These are phyloP conservation scores for Kluyveromyces marxianus DNA, from an alignment of 1,139 yeast species.

Conservation along the genomic window DNA sequence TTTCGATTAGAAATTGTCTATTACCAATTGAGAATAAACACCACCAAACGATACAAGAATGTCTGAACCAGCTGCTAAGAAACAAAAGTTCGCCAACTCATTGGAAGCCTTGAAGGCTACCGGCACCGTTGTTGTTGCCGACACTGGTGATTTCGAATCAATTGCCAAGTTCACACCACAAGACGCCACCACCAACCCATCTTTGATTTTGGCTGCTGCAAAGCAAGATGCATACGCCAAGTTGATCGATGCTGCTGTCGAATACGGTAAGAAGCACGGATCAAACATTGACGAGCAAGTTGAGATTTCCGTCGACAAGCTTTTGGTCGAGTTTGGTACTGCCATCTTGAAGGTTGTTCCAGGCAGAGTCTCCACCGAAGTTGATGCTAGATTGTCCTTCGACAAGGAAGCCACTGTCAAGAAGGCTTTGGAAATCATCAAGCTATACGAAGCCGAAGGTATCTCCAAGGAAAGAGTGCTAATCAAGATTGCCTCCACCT, in stretches of 20 bases:
- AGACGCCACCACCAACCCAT: slow-evolving; percentile 99
- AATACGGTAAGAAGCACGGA: slow-evolving; percentile 63
- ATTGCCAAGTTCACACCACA: slow-evolving; percentile 98
- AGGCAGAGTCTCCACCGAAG: slow-evolving; percentile 99
- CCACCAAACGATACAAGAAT: slow-evolving; percentile 8
- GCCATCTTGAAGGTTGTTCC: slow-evolving; percentile 93
- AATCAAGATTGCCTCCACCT: slow-evolving; percentile 95
- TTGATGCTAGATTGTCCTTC: slow-evolving; percentile 94
- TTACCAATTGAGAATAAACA: too few relatives aligned
- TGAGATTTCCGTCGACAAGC: slow-evolving; percentile 76
- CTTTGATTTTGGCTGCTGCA: slow-evolving; percentile 92
- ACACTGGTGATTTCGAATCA: slow-evolving; percentile 97
- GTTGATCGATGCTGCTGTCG: slow-evolving; percentile 86
- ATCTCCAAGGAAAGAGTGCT: slow-evolving; percentile 81
- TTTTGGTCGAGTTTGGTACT: slow-evolving; percentile 92
- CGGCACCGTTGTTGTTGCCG: slow-evolving; percentile 95
- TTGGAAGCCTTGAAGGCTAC: slow-evolving; percentile 90
- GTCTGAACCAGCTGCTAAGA: slow-evolving; percentile 30
- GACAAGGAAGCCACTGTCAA: slow-evolving; percentile 87
- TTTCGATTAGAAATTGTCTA: too few relatives aligned
- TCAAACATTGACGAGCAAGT: slow-evolving; percentile 56
- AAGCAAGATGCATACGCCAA: slow-evolving; percentile 84
- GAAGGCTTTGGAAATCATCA: slow-evolving; percentile 86
- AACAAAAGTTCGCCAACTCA: slow-evolving; percentile 52
- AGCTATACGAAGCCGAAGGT: slow-evolving; percentile 75